Percentiles rank a stretch among this genome's conserved stretches.
Evolutionary conservation across 1,284 basidiomycete genomes (phyloP).

Genomic region (Irpex sp.): DNA sequence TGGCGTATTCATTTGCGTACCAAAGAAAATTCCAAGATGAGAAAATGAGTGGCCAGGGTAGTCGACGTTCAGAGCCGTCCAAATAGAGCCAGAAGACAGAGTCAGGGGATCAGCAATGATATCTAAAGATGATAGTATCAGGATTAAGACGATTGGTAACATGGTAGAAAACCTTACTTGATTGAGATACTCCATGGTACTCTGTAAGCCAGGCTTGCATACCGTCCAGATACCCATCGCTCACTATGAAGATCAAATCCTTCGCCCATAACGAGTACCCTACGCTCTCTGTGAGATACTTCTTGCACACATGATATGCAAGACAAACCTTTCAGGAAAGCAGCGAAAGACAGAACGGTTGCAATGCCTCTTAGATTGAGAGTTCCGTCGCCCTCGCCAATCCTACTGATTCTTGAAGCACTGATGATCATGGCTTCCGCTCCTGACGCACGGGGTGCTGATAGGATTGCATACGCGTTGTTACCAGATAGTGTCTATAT

Average conservation of each 20-base stretch:
- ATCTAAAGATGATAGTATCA: conserved; percentile 38
- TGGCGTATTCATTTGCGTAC: conserved; percentile 38
- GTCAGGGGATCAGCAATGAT: conserved; percentile 60
- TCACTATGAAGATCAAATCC: conserved; percentile 88
- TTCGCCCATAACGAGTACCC: conserved; percentile 92
- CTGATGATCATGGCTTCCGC: conserved; percentile 88
- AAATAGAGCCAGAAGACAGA: conserved; percentile 79
- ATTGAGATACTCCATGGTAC: conserved; percentile 72
- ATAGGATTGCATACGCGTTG: conserved; percentile 82
- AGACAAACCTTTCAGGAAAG: conserved; percentile 74
- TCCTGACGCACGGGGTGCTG: conserved; percentile 84
- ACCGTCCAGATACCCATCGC: conserved; percentile 87
- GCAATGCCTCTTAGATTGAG: conserved; percentile 88
- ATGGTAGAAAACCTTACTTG: conserved; percentile 47
- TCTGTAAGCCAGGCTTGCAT: conserved; percentile 88
- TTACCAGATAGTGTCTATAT: conserved; percentile 49
- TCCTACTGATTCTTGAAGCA: conserved; percentile 82
- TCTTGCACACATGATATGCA: neutral
- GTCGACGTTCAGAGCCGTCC: conserved; percentile 94
- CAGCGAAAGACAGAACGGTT: conserved; percentile 77
- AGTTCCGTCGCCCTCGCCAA: conserved; percentile 49
- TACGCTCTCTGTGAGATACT: conserved; percentile 27
- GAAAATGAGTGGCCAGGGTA: conserved; percentile 97
- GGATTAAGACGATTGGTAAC: neutral
- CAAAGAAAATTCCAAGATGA: conserved; percentile 88